phyloP scores from a whole-genome alignment of 495 filamentous ascomycete genomes.

The Endocarpon pusillum region DNA sequence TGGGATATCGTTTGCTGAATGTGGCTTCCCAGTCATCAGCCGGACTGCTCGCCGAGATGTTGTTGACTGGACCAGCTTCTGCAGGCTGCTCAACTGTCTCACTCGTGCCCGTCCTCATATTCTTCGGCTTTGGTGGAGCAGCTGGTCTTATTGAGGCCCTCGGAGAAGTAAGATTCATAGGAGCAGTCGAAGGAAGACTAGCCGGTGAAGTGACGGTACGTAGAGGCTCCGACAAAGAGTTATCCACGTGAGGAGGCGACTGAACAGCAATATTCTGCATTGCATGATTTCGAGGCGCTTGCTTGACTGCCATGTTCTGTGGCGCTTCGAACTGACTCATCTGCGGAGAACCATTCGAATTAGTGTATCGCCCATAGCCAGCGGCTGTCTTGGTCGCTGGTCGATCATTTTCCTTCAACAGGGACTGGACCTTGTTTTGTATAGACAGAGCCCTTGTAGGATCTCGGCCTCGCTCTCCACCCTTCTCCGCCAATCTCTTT shows the following conservation, averaged over 20 bases:
- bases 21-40: conserved; percentile 49
- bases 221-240: conserved; percentile 3
- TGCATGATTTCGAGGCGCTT: neutral
- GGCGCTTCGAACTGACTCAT: conserved; percentile 19
- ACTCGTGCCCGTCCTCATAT: conserved; percentile 28
- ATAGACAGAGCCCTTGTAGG: conserved; percentile 56
- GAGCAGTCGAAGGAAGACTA: conserved; percentile 5
- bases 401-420: conserved; percentile 65
- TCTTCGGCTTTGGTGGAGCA: conserved; percentile 45
- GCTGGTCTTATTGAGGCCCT: too few relatives aligned
- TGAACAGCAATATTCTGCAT: conserved; percentile 1
- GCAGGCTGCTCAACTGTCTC: conserved; percentile 12
- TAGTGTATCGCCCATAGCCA: conserved; percentile 76
- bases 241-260: conserved; percentile 2
- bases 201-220: neutral
- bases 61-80: conserved; percentile 11
- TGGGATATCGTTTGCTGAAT: conserved; percentile 72
- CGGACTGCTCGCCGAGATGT: conserved; percentile 12
- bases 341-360: conserved; percentile 25
- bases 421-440: conserved; percentile 71
- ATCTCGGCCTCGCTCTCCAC: conserved; percentile 16
- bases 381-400: conserved; percentile 55
- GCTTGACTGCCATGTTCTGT: neutral
- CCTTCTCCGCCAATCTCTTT: conserved; percentile 50
- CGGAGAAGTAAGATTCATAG: conserved; percentile 15